A percentile compares a stretch with the other conserved stretches of the same genome.
Conservation (phyloP, 306 rosid genomes). For the Argentina anserina region DNA sequence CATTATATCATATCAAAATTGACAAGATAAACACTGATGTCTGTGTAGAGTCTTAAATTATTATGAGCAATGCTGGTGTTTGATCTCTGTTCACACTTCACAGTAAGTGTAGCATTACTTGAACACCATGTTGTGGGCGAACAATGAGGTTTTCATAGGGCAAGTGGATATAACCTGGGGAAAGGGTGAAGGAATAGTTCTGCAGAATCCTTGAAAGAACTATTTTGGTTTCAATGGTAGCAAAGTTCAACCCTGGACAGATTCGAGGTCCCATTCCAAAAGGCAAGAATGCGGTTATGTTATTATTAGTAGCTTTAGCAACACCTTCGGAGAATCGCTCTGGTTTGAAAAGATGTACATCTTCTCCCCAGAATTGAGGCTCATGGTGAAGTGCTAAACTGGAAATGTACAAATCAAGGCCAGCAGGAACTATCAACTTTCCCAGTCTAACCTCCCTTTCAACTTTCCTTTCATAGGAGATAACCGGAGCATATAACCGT, state of each 20-base stretch:
- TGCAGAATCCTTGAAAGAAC: slow-evolving; percentile 29
- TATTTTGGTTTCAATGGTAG: slow-evolving; percentile 20
- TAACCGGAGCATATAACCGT: slow-evolving; percentile 30
- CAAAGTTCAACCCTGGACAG: slow-evolving; percentile 30
- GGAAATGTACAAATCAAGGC: neutral
- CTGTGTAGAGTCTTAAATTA: neutral
- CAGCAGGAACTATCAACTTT: slow-evolving; percentile 19
- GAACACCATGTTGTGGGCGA: slow-evolving; percentile 26
- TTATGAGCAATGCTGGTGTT: neutral
- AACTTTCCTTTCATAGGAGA: neutral
- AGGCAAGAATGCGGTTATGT: slow-evolving; percentile 14
- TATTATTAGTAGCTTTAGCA: slow-evolving; percentile 25
- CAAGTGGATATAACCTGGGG: slow-evolving; percentile 22
- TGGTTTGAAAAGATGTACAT: slow-evolving; percentile 25
- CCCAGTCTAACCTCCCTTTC: slow-evolving; percentile 20
- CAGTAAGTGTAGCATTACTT: slow-evolving; percentile 18
- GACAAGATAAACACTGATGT: neutral
- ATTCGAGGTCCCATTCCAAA: slow-evolving; percentile 28
- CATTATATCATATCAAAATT: neutral
- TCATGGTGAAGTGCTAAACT: slow-evolving; percentile 25
- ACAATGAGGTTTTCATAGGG: slow-evolving; percentile 15
- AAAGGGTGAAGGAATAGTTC: slow-evolving; percentile 22
- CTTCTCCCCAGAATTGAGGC: slow-evolving; percentile 26
- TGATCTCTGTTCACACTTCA: neutral
- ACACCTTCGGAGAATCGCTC: slow-evolving; percentile 34